Evolutionary conservation across 1,139 yeast genomes (phyloP), one percentile per base, ranked within the genome.

Genomic region (Debaryomycetaceae sp.): DNA sequence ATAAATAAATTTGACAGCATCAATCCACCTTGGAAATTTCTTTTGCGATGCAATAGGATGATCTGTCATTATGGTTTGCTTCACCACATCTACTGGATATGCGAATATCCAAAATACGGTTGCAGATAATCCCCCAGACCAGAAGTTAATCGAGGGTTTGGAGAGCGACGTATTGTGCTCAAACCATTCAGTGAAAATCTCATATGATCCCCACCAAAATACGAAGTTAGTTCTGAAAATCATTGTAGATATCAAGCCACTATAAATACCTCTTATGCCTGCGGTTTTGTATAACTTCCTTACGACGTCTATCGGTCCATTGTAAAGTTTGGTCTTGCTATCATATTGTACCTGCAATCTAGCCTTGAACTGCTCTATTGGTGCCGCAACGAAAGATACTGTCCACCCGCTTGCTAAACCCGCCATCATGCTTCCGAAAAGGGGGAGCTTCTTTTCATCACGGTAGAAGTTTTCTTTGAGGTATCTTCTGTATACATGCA

Each of bases 181-280:
- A 63, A 89, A 83, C 72, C 77, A 83, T 45, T 77, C 75, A 8
- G 95, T 87, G 60, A 88, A 78, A 9, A 88, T 49, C 57, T 89
- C 96, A 59, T 89, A 89, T 0, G 95, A 83, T 2, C 96, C 96
- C 97, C 97, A 90, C 95, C 96, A 89, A 49, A 87, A 87, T 37
- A 87, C 74, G 59, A 90, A 90, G 65, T 87, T 87, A 0, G 96
- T 83, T 58, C 97, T 75, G 68, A 90, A 90, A 11, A 90, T 75
- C 86, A 89, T 81, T 0, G 97, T 90, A 9, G 96, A 83, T n/a
- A 83, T 64, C 42, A 90, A 71, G 6, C 96, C 97, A 54, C 86
- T 82, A 62, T 87, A 89, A 13, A 89, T 71, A 0, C 91, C 86
- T 50, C 80, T 64, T n/a, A 85, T 65, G 5, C 96, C 96, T 29